A percentile compares a stretch with the other conserved stretches of the same genome.
These are phyloP conservation scores for Thermochaetoides dissita DNA, from an alignment of 2,329 filamentous ascomycete genomes.

Conservation along the genomic window DNA sequence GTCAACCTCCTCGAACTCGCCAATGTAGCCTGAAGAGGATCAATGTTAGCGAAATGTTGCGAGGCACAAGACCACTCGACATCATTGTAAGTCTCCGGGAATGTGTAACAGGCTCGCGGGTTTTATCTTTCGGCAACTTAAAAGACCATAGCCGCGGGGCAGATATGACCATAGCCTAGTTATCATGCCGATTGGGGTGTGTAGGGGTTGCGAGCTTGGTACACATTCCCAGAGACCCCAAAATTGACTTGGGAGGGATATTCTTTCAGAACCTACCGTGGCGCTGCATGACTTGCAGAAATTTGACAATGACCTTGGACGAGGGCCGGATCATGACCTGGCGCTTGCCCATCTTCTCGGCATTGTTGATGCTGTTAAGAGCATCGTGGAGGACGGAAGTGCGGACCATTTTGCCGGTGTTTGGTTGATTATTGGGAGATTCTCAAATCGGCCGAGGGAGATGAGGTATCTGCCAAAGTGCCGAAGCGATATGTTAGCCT, in stretches of 20 bases:
- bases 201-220: slow-evolving; percentile 6
- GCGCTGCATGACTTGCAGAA: slow-evolving; percentile 97
- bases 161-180: slow-evolving; percentile 88
- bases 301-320: slow-evolving; percentile 99
- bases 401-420: slow-evolving; percentile 86
- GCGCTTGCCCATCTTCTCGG: slow-evolving; percentile 99
- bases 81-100: slow-evolving; percentile 63
- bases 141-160: slow-evolving; percentile 82
- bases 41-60: slow-evolving; percentile 62
- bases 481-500: slow-evolving; percentile 44
- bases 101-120: slow-evolving; percentile 91
- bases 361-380: slow-evolving; percentile 99
- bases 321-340: slow-evolving; percentile 95
- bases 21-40: slow-evolving; percentile 69
- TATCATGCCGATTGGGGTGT: slow-evolving; percentile 77
- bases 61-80: slow-evolving; percentile 83
- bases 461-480: slow-evolving; percentile 48
- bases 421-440: slow-evolving; percentile 42
- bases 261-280: slow-evolving; percentile 61
- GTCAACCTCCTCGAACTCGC: slow-evolving; percentile 98
- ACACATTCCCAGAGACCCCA: not conserved
- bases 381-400: slow-evolving; percentile 99
- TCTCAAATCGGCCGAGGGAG: slow-evolving; percentile 56
- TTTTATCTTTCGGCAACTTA: slow-evolving; percentile 98
- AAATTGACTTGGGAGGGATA: not conserved